A percentile compares a stretch with the other conserved stretches of the same genome.
These are phyloP conservation scores for Brassica juncea DNA, from an alignment of 345 rosid genomes.

Conservation along the genomic window DNA sequence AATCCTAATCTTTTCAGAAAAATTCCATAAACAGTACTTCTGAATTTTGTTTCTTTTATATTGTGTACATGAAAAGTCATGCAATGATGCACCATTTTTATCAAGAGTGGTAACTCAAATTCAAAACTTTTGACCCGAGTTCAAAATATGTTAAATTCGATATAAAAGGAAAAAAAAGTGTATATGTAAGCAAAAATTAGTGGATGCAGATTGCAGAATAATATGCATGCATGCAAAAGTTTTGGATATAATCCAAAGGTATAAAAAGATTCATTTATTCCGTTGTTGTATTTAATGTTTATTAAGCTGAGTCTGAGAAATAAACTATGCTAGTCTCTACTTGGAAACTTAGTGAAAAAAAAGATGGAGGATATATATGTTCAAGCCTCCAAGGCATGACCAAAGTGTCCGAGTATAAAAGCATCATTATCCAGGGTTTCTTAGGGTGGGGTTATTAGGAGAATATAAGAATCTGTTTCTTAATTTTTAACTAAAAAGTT, in stretches of 20 bases:
- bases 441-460: no score
- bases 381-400: no score
- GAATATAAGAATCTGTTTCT: no score
- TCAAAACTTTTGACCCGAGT: slow-evolving; percentile 4
- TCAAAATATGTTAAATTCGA: not conserved
- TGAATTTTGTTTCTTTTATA: not conserved
- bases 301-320: no score
- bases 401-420: no score
- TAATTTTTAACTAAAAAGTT: no score
- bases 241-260: slow-evolving; percentile 27
- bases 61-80: not conserved
- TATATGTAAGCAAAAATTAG: not conserved
- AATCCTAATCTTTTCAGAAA: not conserved
- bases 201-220: not conserved
- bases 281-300: no score
- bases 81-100: not conserved
- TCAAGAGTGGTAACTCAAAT: not conserved
- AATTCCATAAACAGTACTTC: not conserved
- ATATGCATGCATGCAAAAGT: slow-evolving; percentile 3
- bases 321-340: no score
- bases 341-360: no score
- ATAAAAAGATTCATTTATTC: not conserved
- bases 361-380: no score
- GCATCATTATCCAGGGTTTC: no score
- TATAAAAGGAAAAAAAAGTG: no score